Base-by-base conservation (phyloP, 345 rosid species). In the Cardiospermum halicacabum region DNA sequence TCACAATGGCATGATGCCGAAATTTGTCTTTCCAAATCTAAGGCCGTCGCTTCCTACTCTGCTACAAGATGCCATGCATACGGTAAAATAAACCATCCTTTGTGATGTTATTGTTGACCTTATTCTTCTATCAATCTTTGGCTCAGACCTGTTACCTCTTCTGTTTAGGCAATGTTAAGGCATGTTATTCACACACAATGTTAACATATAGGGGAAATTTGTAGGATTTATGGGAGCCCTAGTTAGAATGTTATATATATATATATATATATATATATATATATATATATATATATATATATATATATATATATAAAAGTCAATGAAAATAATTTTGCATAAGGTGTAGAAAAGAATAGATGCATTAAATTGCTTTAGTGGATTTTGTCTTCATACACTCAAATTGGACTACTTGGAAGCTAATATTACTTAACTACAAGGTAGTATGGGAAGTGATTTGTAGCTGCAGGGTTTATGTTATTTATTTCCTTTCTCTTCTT, bases 1-100 rank as follows among this genome's bases (percentile, higher is more conserved):
- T 81, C 87, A 1, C 86, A 80, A 51, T 82, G 88, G 94, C 80
- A 39, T 34, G 97, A 90, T 30, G 90, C 92, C 26, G 95, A 87
- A 84, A 69, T 78, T 16, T 87, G 96, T 73, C 92, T 90, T 72
- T 82, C 87, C 68, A 85, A 82, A 78, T 90, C 89, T 60, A 75
- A 72, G 74, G 85, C 80, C 72, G 77, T 90, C 10, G 53, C 45
- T 11, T 64, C 80, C 51, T 78, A 65, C 77, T 85, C 89, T 26
- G 75, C 92, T 54, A 36, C 78, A 62, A 81, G 86, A 72, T 82
- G 60, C 56, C 87, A 90, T 57, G 78, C 68, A 18, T 62, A 80
- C 56, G 92, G 97, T 85, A 74, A 64, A 58, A 18, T 34, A 50
- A 24, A 34, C 18, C 1, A 32, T 26, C 43, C 25, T 40, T 54